Evolutionary conservation across 129 eudicot genomes (phyloP), one percentile per base, ranked within the genome.

Genomic region (Oenanthe sinensis): DNA sequence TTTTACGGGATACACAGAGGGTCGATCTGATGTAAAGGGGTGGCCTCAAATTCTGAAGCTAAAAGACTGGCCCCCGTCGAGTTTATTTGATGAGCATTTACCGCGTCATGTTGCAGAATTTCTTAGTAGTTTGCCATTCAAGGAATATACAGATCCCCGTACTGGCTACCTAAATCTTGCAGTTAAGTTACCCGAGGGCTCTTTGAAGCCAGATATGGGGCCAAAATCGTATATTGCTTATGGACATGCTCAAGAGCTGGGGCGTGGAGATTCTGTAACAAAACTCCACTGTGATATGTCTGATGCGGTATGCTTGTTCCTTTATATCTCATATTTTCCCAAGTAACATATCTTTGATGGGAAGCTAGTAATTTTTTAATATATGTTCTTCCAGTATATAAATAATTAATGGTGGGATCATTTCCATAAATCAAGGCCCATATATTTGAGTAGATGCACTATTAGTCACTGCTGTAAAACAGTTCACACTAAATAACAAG

Each of bases 251-350:
- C 82, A 78, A 47, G 85, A 83, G 76, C 73, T 83, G 76, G 85
- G 82, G 19, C 82, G 85, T 73, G 85, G 82, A 6, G 85, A 83
- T 67, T 83, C 85, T 83, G 82, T 83, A 11, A 83, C 85, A 14
- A 78, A 67, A 67, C 72, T 67, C 20, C 72, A 67, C 72, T 67
- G 72, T 33, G 72, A 67, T 67, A 67, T 67, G 85, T 83, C 85
- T 72, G 85, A 83, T 83, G 82, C 79, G 82, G 85, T 83, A 78
- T 48, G 74, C 40, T 28, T 75, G 28, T 30, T 13, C 17, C 19
- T 48, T 46, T 13, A 46, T 26, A 4, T 67, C 42, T 67, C 8
- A 26, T 67, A 14, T 30, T 26, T 30, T 1, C 9, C 30, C 8
- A 4, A 33, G 22, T 26, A 62, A 62, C 16, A 67, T 33, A 30